Conservation (phyloP, 805 yeast genomes). For the Danielia reshetovae region DNA sequence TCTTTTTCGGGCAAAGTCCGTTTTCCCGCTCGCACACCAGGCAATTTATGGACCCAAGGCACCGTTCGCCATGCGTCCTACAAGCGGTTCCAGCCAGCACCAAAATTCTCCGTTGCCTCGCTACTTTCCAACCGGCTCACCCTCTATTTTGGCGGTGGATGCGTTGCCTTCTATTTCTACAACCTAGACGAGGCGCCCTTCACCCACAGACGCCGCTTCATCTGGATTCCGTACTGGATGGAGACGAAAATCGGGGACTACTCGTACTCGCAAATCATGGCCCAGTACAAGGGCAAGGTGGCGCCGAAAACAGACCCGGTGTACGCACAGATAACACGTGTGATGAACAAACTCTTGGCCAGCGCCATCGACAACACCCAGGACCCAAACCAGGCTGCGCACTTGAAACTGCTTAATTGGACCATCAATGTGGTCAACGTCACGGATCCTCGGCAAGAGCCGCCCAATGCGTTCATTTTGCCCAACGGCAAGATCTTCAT, state of each 20-base stretch:
- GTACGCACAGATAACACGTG: constrained; percentile 48
- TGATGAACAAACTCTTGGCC: constrained; percentile 63
- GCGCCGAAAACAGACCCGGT: constrained; percentile 64
- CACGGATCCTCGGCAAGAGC: constrained; percentile 53
- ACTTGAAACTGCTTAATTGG: constrained; percentile 56
- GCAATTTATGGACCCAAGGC: no score
- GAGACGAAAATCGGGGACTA: constrained; percentile 61
- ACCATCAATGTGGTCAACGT: constrained; percentile 64
- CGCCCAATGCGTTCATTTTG: constrained; percentile 94
- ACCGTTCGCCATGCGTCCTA: constrained; percentile 18
- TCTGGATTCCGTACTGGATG: constrained; percentile 64
- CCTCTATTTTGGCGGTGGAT: constrained; percentile 28
- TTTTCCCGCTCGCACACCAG: no score
- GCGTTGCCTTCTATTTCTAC: constrained; percentile 20
- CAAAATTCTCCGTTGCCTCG: constrained; percentile 5
- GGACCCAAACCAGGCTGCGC: constrained; percentile 33
- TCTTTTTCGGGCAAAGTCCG: no score
- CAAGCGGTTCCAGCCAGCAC: constrained; percentile 13
- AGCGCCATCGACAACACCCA: constrained; percentile 42
- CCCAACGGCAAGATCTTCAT: constrained; percentile 97
- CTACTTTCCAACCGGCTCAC: constrained; percentile 22
- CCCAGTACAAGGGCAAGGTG: constrained; percentile 48
- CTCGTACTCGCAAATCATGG: constrained; percentile 58
- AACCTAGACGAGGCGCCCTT: constrained; percentile 78
- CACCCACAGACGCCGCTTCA: constrained; percentile 65